Base-by-base conservation (phyloP, 176 grass and related monocot species). In the Metroxylon sagu region DNA sequence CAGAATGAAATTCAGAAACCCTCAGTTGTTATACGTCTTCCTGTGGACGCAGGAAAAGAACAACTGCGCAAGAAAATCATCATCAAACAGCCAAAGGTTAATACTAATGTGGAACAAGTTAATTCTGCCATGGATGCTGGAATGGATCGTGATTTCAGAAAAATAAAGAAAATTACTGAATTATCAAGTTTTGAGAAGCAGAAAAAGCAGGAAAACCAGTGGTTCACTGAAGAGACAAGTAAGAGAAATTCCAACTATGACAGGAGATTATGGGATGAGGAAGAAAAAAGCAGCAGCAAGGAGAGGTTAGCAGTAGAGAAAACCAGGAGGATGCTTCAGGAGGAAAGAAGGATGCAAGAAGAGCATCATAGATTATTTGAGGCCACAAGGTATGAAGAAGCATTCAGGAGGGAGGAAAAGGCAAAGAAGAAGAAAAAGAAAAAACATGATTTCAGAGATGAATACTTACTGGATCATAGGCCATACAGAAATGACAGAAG, bases 341-440 rank as follows among this genome's bases (percentile, higher is more conserved):
- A 85, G 39, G 83, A 78, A 68, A 80, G 66, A 68, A 80, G 71
- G 65, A 76, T 68, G 43, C 61, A 76, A 17, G 71, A 87, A 54
- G 58, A 75, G 4, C 17, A 15, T 48, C 68, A 67, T 53, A 87
- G 75, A 76, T 26, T 85, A 57, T 65, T 83, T 66, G 84, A 97
- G 70, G 65, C 76, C 67, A 85, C 73, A 71, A 70, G 70, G 25
- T 83, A 83, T 77, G 70, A 70, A 67, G 64, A 76, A 39, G 49
- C 73, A 79, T 79, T 67, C 5, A 83, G 62, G 66, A 85, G 74
- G 62, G 87, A 88, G 58, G 93, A 97, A 25, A 97, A 82, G 63
- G 59, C 78, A 60, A 97, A 85, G 67, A 83, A 88, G 81, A 97
- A 94, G 89, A 94, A 96, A 79, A 97, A 85, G 76, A 88, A 73